Conservation (phyloP, 208 protist species). For the Herpetomonas tarakana region DNA sequence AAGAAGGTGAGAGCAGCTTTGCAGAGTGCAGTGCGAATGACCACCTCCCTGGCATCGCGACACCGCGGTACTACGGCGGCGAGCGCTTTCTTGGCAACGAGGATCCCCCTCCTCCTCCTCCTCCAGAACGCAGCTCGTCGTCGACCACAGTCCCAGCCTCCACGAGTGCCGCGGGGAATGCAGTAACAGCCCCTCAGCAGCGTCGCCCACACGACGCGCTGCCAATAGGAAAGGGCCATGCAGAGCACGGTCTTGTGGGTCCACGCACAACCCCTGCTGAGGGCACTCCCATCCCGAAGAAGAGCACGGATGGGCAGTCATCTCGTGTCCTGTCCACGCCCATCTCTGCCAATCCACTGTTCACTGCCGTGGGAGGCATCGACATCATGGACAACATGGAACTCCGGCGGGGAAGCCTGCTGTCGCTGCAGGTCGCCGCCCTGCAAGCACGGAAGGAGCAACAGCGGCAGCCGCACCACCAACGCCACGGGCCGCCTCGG, state of each 20-base stretch:
- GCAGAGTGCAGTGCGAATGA: constrained; percentile 1
- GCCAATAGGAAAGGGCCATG: too few relatives aligned
- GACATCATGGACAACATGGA: constrained; percentile 21
- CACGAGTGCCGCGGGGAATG: not conserved
- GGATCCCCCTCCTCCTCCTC: not conserved
- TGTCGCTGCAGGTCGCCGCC: constrained; percentile 15
- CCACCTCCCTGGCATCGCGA: not conserved
- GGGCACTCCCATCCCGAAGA: not conserved
- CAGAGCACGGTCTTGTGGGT: too few relatives aligned
- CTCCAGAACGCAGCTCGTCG: too few relatives aligned
- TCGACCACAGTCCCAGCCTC: not conserved
- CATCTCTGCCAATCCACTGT: not conserved
- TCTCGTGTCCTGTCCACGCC: not conserved
- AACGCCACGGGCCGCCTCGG: not conserved
- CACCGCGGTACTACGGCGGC: constrained; percentile 6
- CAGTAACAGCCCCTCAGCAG: not conserved
- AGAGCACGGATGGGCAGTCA: not conserved
- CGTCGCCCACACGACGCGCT: not conserved
- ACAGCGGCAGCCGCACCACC: not conserved
- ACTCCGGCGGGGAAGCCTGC: constrained; percentile 5
- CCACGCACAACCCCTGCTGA: not conserved
- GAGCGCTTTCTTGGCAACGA: not conserved
- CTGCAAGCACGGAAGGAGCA: constrained; percentile 3
- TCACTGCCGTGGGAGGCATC: constrained; percentile 8
- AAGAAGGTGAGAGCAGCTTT: not conserved